Evolutionary conservation across 371 early-diverging fungal genomes (phyloP), one percentile per base, ranked within the genome.

Genomic region (Mucor indicus): DNA sequence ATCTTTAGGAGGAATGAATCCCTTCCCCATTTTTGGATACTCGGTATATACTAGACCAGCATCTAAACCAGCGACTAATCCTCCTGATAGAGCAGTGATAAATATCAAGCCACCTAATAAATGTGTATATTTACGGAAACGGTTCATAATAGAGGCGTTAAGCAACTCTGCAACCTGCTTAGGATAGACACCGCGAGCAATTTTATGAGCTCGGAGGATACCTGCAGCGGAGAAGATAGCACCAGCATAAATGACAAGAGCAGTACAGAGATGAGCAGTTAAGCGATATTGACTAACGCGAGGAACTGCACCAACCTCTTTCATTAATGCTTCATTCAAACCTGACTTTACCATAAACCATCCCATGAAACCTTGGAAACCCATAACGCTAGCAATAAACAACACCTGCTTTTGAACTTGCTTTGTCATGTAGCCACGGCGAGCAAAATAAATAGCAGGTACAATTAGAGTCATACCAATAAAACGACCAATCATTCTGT

Each of bases 271-370:
- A 62, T 97, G 98, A 16, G 95, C 90, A 0, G 93, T 86, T 47
- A 97, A 74, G 51, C 96, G 85, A 66, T 93, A 95, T 64, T 93
- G 96, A 50, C 88, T 88, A 24, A 97, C 98, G 24, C 96, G 84
- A 2, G 96, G 95, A 0, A 89, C 83, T 1, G 88, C 90, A 33
- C 89, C 86, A 22, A 86, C 82, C 12, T 79, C 82, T 50, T 87
- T 76, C 64, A 90, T 72, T 21, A 92, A 62, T 46, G 91, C 87
- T 38, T 88, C 72, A 20, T 84, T 83, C 12, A 97, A 71, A 13
- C 98, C 98, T 37, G 88, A 87, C 42, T 90, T 85, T 21, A 97
- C 98, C 98, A 97, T 97, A 68, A 89, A 95, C 98, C 98, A 97
- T 44, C 98, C 98, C 61, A 97, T 80, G 10, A 85, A 80, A 32